A percentile compares a stretch with the other conserved stretches of the same genome.
Evolutionary conservation across 1,284 basidiomycete species (phyloP).

Genomic region (Ganoderma lingzhi): DNA sequence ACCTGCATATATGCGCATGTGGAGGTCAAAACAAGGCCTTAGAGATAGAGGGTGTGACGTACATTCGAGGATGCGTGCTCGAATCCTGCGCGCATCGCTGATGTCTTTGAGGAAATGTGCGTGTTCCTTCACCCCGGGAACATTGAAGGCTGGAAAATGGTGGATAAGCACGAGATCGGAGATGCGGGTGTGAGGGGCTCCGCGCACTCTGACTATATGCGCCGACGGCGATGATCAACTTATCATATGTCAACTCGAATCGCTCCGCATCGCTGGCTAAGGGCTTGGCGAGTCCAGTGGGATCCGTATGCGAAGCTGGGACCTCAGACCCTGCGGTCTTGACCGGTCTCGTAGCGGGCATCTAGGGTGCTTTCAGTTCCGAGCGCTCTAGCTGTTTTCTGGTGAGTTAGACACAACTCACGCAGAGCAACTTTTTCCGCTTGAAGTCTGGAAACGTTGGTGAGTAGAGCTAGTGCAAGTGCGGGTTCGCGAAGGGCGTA

Average conservation of each 20-base stretch:
- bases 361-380: slow-evolving; percentile 44
- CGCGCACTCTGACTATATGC: slow-evolving; percentile 82
- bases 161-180: background rate
- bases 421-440: slow-evolving; percentile 66
- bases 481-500: slow-evolving; percentile 9
- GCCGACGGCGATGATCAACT: slow-evolving; percentile 86
- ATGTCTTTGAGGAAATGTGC: slow-evolving; percentile 88
- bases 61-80: slow-evolving; percentile 80
- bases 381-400: background rate
- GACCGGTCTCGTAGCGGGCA: slow-evolving; percentile 61
- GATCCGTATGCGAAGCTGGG: slow-evolving; percentile 9
- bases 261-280: slow-evolving; percentile 46
- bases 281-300: slow-evolving; percentile 15
- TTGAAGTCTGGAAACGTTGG: slow-evolving; percentile 59
- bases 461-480: background rate
- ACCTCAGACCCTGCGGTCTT: slow-evolving; percentile 36
- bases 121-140: slow-evolving; percentile 78
- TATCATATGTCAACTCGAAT: slow-evolving; percentile 69
- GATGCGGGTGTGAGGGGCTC: slow-evolving; percentile 14
- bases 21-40: background rate
- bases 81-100: slow-evolving; percentile 82
- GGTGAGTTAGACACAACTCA: slow-evolving; percentile 41
- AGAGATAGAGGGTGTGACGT: slow-evolving; percentile 32
- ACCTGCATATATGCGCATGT: slow-evolving; percentile 45
- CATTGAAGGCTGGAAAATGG: slow-evolving; percentile 58